These are phyloP conservation scores for Wallacemonas sp. DNA, from an alignment of 208 protist genomes.

Conservation along the genomic window DNA sequence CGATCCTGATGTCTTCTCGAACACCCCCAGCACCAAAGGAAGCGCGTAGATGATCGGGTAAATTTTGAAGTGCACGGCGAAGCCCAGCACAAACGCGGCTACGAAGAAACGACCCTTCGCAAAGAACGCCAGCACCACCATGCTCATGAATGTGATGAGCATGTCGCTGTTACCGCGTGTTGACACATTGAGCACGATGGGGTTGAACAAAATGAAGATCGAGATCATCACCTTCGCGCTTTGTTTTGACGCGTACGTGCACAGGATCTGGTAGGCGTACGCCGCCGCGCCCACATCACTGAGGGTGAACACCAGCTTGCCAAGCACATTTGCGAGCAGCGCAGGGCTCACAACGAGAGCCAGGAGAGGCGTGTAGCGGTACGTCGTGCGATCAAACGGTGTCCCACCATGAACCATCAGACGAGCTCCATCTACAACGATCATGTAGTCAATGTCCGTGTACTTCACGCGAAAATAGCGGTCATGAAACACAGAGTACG, in stretches of 20 bases:
- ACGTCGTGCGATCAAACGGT: constrained; percentile 93
- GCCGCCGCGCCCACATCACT: constrained; percentile 78
- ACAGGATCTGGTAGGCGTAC: constrained; percentile 69
- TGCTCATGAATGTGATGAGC: constrained; percentile 84
- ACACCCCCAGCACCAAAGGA: constrained; percentile 68
- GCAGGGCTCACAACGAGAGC: constrained; percentile 86
- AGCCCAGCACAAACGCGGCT: constrained; percentile 65
- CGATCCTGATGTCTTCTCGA: constrained; percentile 22
- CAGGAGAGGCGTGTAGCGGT: constrained; percentile 94
- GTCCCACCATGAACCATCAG: constrained; percentile 73
- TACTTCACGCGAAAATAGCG: constrained; percentile 89
- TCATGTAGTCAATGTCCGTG: constrained; percentile 96
- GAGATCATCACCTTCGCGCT: constrained; percentile 73
- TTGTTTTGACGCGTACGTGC: constrained; percentile 45
- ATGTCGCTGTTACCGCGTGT: constrained; percentile 95
- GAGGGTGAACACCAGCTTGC: constrained; percentile 87
- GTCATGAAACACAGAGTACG: constrained; percentile 86
- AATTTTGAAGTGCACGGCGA: constrained; percentile 91
- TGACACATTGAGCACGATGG: constrained; percentile 90
- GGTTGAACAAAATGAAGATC: constrained; percentile 90
- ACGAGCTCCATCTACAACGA: constrained; percentile 93
- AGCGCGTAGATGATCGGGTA: constrained; percentile 93
- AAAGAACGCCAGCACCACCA: constrained; percentile 77
- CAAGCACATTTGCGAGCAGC: constrained; percentile 47
- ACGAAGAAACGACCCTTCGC: constrained; percentile 35